These are phyloP conservation scores for Rhodotorula sp. DNA, from an alignment of 1,284 basidiomycete species.

Conservation along the genomic window DNA sequence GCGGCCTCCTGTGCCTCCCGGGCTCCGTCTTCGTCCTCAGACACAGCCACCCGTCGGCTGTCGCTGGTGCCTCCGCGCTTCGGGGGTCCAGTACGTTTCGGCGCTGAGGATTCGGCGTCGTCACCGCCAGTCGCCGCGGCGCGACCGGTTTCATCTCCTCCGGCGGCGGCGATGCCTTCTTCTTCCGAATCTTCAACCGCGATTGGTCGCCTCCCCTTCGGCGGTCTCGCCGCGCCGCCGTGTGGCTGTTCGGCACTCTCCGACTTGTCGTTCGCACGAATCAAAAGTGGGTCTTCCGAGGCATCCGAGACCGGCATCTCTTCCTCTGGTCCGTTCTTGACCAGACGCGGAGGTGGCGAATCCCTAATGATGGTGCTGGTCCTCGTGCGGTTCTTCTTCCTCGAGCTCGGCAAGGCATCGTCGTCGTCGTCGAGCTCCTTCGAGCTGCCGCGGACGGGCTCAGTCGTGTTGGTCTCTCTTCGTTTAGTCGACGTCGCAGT, in stretches of 20 bases:
- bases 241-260: too few species aligned
- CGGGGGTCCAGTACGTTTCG: too few species aligned
- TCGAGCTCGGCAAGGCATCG: too few species aligned
- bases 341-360: too few species aligned
- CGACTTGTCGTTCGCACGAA: too few species aligned
- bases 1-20: background rate
- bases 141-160: too few species aligned
- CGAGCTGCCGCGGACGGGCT: too few species aligned
- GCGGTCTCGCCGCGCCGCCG: too few species aligned
- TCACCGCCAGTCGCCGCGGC: background rate
- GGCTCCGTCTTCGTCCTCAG: conserved; percentile 17
- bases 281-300: too few species aligned
- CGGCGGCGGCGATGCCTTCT: background rate
- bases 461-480: too few species aligned
- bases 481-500: too few species aligned
- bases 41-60: background rate
- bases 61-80: background rate
- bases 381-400: background rate
- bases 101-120: background rate
- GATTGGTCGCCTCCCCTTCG: background rate
- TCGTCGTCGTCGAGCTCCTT: too few species aligned
- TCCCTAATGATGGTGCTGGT: background rate
- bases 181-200: background rate
- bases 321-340: background rate
- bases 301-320: background rate